Evolutionary conservation across 1,284 basidiomycete species (phyloP).

Genomic region (Takashimella koratensis): DNA sequence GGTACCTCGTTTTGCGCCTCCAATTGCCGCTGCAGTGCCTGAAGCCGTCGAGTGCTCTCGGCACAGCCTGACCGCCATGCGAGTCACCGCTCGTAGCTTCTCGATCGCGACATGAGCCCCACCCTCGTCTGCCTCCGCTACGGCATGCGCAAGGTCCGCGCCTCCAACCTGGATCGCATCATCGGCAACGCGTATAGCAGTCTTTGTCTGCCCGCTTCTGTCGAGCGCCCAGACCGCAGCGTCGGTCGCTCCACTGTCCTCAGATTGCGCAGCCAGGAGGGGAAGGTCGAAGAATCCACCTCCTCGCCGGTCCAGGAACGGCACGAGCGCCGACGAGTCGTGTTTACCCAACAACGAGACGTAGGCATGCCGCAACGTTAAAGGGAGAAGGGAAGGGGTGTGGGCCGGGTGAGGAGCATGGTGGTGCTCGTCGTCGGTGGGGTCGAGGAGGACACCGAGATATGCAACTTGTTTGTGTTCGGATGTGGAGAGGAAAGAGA

Average conservation of each 20-base stretch:
- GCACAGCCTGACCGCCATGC: slow-evolving; percentile 63
- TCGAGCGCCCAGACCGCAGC: slow-evolving; percentile 81
- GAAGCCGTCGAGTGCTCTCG: slow-evolving; percentile 62
- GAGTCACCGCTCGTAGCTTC: slow-evolving; percentile 7
- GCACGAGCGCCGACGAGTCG: slow-evolving; percentile 64
- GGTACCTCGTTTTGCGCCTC: not conserved
- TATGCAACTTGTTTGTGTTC: slow-evolving; percentile 69
- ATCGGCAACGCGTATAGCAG: slow-evolving; percentile 66
- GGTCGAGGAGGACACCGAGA: slow-evolving; percentile 69
- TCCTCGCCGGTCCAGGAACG: slow-evolving; percentile 62
- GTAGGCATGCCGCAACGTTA: slow-evolving; percentile 58
- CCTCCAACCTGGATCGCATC: slow-evolving; percentile 60
- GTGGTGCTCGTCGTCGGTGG: slow-evolving; percentile 51
- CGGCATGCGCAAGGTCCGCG: slow-evolving; percentile 53
- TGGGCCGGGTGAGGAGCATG: slow-evolving; percentile 40
- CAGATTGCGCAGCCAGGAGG: slow-evolving; percentile 62
- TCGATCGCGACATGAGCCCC: slow-evolving; percentile 50
- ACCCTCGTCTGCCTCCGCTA: slow-evolving; percentile 45
- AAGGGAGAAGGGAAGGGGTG: slow-evolving; percentile 52
- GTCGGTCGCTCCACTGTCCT: slow-evolving; percentile 63
- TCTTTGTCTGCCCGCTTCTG: slow-evolving; percentile 59
- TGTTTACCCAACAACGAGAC: slow-evolving; percentile 68
- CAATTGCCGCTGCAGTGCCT: slow-evolving; percentile 3
- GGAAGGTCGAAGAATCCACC: slow-evolving; percentile 59
- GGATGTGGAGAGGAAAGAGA: slow-evolving; percentile 22